phyloP scores from a whole-genome alignment of 106 monocot genomes.

The Agapanthus africanus region DNA sequence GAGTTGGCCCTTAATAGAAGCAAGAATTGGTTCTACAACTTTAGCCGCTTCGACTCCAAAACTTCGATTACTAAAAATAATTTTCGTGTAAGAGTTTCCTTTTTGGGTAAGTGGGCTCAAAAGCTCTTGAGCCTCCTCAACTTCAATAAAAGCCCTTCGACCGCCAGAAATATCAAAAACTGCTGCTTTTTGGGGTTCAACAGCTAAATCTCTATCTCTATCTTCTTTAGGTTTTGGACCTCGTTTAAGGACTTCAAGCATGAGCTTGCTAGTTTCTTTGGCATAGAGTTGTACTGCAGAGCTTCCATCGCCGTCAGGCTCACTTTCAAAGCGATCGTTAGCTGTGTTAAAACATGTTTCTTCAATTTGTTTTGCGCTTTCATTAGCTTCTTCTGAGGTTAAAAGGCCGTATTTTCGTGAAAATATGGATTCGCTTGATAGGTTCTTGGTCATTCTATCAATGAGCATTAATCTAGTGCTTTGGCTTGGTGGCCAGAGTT shows the following conservation, averaged over 20 bases:
- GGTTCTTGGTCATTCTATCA: conserved; percentile 76
- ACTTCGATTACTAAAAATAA: conserved; percentile 88
- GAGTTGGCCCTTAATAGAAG: conserved; percentile 55
- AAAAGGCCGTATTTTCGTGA: conserved; percentile 79
- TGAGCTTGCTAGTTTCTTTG: conserved; percentile 82
- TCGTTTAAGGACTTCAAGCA: conserved; percentile 75
- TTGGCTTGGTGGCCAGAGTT: conserved; percentile 89
- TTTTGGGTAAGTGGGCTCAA: conserved; percentile 45
- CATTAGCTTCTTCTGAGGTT: conserved; percentile 58
- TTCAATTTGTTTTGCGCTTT: conserved; percentile 66
- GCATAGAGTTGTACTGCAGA: conserved; percentile 92
- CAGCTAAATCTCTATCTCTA: not conserved
- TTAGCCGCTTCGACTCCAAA: conserved; percentile 73
- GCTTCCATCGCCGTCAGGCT: conserved; percentile 93
- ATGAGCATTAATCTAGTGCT: conserved; percentile 68
- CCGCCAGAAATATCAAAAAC: conserved; percentile 86
- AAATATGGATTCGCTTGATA: conserved; percentile 76
- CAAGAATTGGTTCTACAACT: conserved; percentile 66
- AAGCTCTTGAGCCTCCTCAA: conserved; percentile 65
- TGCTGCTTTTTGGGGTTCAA: conserved; percentile 2
- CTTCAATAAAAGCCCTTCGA: conserved; percentile 63
- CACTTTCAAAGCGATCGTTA: conserved; percentile 56
- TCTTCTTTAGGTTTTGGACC: conserved; percentile 47
- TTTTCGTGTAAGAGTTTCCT: conserved; percentile 54
- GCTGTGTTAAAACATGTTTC: conserved; percentile 55